phyloP scores from a whole-genome alignment of 2,329 filamentous ascomycete genomes.

The Davidsoniella eucalypti region DNA sequence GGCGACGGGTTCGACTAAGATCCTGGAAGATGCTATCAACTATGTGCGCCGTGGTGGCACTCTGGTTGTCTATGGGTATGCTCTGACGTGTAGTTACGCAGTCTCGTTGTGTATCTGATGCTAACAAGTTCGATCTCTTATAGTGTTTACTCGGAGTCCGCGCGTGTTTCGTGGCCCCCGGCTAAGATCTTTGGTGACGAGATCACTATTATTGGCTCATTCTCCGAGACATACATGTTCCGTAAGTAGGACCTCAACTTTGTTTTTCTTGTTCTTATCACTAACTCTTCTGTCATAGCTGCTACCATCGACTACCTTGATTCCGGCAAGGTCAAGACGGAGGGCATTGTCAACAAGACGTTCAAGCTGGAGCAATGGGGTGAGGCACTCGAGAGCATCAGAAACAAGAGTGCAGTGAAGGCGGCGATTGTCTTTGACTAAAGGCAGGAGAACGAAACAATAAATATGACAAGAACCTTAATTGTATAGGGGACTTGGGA shows the following conservation, averaged over 20 bases:
- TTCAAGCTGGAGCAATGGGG: conserved; percentile 59
- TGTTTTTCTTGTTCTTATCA: background rate
- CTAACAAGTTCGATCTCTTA: background rate
- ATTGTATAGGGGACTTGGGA: too few species aligned
- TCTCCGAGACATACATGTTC: conserved; percentile 61
- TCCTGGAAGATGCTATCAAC: conserved; percentile 54
- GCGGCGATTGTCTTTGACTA: conserved; percentile 52
- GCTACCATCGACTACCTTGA: conserved; percentile 37
- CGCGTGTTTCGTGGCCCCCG: conserved; percentile 51
- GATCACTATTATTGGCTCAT: conserved; percentile 57
- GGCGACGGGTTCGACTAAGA: conserved; percentile 51
- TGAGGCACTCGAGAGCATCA: conserved; percentile 53
- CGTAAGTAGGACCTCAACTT: conserved; percentile 22
- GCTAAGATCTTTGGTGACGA: conserved; percentile 53
- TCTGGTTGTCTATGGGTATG: conserved; percentile 46
- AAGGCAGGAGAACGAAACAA: background rate
- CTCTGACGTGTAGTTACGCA: background rate
- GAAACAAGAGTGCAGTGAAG: conserved; percentile 58
- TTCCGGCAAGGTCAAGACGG: conserved; percentile 42
- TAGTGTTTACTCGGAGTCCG: conserved; percentile 46
- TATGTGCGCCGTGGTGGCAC: conserved; percentile 57
- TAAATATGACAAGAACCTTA: too few species aligned
- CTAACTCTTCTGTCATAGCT: conserved; percentile 16
- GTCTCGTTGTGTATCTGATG: background rate
- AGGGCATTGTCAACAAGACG: conserved; percentile 56